These are phyloP conservation scores for Syzygium syzygioides DNA, from an alignment of 441 rosid genomes.

Conservation along the genomic window DNA sequence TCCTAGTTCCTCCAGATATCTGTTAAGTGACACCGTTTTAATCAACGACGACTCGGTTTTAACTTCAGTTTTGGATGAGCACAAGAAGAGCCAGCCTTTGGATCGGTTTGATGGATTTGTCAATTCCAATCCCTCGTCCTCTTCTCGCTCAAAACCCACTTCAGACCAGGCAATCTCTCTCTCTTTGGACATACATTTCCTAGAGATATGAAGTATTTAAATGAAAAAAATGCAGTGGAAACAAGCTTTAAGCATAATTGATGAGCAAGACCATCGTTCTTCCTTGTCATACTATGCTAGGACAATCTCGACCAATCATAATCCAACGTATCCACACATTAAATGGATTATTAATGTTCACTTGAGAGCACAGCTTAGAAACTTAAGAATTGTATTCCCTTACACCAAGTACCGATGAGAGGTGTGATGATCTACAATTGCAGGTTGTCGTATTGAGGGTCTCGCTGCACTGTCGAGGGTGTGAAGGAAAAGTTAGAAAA, in stretches of 20 bases:
- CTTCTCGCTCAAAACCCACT: background rate
- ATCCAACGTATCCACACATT: background rate
- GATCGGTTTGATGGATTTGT: background rate
- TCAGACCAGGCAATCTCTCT: background rate
- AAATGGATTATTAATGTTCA: background rate
- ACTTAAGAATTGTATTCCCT: background rate
- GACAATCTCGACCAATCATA: background rate
- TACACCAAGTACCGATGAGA: background rate
- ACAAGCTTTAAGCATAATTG: background rate
- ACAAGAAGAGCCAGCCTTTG: background rate
- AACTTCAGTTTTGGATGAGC: background rate
- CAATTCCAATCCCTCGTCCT: background rate
- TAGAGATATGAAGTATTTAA: background rate
- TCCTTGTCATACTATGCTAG: background rate
- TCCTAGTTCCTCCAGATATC: background rate
- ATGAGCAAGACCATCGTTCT: background rate
- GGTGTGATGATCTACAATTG: background rate
- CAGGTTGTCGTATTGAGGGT: slow-evolving; percentile 3
- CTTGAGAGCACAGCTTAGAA: background rate
- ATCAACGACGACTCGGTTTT: background rate
- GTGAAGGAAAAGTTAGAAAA: background rate
- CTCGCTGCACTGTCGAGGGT: slow-evolving; percentile 5
- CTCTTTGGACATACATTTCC: background rate
- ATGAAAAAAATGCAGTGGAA: background rate
- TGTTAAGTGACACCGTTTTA: background rate